A percentile compares a stretch with the other conserved stretches of the same genome.
Conservation (phyloP, 305 asterid species). For the Fraxinus latifolia region DNA sequence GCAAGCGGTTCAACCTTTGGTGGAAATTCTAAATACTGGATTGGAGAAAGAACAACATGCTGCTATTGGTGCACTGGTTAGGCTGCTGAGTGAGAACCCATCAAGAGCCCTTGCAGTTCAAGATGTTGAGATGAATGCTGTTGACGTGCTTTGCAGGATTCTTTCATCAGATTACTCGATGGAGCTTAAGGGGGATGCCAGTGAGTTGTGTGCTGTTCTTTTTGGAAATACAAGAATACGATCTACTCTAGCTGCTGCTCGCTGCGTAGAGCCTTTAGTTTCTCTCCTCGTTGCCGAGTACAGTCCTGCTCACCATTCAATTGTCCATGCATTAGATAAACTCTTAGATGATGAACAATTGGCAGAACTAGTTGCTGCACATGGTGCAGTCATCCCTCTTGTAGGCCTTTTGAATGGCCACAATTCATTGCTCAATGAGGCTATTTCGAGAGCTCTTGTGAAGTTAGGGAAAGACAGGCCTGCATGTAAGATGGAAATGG, state of each 20-base stretch:
- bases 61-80: conserved; percentile 90
- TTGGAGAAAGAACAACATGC: conserved; percentile 99
- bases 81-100: conserved; percentile 87
- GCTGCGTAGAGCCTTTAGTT: conserved; percentile 81
- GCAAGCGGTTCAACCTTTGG: conserved; percentile 97
- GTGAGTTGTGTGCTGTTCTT: conserved; percentile 73
- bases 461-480: conserved; percentile 97
- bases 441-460: conserved; percentile 86
- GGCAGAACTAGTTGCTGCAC: conserved; percentile 96
- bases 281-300: conserved; percentile 67
- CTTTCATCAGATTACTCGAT: conserved; percentile 74
- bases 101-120: conserved; percentile 92
- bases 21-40: conserved; percentile 86
- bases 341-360: conserved; percentile 88
- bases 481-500: conserved; percentile 94
- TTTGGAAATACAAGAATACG: conserved; percentile 74
- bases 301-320: conserved; percentile 83
- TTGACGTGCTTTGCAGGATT: conserved; percentile 85
- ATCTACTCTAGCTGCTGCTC: conserved; percentile 76
- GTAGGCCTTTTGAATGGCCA: conserved; percentile 81
- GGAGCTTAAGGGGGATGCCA: conserved; percentile 88
- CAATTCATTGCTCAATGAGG: conserved; percentile 81
- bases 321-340: conserved; percentile 85
- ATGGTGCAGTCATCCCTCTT: conserved; percentile 91
- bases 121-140: conserved; percentile 96